Conservation (phyloP, 257 asterid species). For the Solanum arcanum region DNA sequence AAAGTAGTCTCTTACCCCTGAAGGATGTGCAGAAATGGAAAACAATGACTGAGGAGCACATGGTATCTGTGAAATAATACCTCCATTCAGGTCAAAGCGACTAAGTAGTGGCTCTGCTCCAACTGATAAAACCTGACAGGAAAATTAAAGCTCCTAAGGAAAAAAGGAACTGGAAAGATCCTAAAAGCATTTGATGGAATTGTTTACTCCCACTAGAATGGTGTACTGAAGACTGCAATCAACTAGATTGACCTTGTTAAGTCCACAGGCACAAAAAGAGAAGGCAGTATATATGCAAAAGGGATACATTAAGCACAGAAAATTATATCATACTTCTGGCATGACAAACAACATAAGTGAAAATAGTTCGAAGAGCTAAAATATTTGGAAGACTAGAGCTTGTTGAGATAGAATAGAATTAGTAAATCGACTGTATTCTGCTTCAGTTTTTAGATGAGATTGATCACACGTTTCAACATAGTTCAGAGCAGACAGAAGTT, state of each 20-base stretch:
- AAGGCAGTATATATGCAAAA: background rate
- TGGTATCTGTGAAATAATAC: slow-evolving; percentile 60
- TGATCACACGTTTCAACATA: background rate
- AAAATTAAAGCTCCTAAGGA: background rate
- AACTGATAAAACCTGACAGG: slow-evolving; percentile 65
- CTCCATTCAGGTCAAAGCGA: slow-evolving; percentile 75
- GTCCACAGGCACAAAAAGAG: background rate
- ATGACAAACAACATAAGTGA: background rate
- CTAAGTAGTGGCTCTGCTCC: slow-evolving; percentile 74
- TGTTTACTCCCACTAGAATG: background rate
- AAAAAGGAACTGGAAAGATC: background rate
- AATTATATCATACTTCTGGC: background rate
- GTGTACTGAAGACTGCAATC: background rate
- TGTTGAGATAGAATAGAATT: background rate
- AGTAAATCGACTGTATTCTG: background rate
- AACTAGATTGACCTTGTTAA: background rate
- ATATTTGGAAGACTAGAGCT: background rate
- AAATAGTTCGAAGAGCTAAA: background rate
- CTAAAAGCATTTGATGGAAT: background rate
- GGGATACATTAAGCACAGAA: background rate
- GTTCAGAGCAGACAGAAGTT: background rate
- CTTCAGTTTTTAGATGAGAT: background rate
- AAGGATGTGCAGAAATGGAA: slow-evolving; percentile 69
- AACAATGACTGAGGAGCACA: slow-evolving; percentile 84
- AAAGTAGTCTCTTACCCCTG: slow-evolving; percentile 46